These are phyloP conservation scores for Dendrobium nobile DNA, from an alignment of 106 monocot genomes.

Conservation along the genomic window DNA sequence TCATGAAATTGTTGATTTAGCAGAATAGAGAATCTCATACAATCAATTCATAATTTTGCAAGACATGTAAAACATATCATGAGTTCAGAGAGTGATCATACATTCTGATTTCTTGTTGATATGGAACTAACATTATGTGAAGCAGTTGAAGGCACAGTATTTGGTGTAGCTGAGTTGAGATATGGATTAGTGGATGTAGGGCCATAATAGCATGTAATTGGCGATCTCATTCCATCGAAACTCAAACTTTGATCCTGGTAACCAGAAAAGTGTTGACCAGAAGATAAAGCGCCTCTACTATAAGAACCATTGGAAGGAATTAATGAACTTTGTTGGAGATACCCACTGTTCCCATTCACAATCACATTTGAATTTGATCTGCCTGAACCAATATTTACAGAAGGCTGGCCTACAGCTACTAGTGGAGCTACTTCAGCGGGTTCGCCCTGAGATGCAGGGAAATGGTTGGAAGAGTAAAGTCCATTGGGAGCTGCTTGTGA, in stretches of 20 bases:
- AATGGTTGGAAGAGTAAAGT: constrained; percentile 18
- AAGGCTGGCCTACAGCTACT: constrained; percentile 23
- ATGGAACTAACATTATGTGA: constrained; percentile 15
- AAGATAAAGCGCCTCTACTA: constrained; percentile 28
- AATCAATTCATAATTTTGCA: neutral
- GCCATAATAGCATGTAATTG: constrained; percentile 46
- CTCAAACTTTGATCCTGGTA: constrained; percentile 50
- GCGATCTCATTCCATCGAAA: constrained; percentile 45
- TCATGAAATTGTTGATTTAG: neutral
- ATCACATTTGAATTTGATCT: constrained; percentile 30
- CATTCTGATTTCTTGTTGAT: constrained; percentile 32
- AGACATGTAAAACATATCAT: constrained; percentile 2
- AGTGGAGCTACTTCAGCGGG: constrained; percentile 13
- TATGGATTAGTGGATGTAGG: constrained; percentile 24
- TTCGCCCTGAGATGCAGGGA: constrained; percentile 19
- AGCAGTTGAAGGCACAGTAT: constrained; percentile 17
- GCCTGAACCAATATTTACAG: constrained; percentile 23
- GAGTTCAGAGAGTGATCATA: constrained; percentile 9
- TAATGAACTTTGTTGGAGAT: constrained; percentile 23
- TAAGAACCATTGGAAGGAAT: constrained; percentile 32
- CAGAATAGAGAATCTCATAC: neutral
- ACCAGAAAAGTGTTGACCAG: constrained; percentile 33
- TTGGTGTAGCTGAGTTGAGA: constrained; percentile 17
- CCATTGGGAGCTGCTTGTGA: constrained; percentile 24
- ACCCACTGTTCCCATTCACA: constrained; percentile 32